Evolutionary conservation across 73 alveolate species (phyloP).

Genomic region (Paramecium octaurelia): DNA sequence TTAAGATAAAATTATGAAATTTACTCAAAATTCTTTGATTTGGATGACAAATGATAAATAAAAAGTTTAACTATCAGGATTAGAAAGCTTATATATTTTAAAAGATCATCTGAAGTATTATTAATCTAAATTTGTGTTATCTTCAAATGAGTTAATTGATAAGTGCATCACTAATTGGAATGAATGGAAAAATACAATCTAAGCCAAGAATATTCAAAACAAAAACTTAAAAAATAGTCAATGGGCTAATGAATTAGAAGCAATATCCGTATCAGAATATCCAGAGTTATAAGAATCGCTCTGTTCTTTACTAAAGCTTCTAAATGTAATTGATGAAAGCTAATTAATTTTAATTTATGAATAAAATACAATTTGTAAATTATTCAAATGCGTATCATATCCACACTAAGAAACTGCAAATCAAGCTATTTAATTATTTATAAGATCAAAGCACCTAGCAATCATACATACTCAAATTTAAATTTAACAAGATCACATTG

Average conservation of each 20-base stretch:
- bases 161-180: neutral
- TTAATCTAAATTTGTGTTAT: neutral
- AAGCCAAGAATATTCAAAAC: constrained; percentile 25
- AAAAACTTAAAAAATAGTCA: constrained; percentile 24
- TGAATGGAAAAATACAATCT: neutral
- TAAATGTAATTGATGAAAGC: neutral
- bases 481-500: neutral
- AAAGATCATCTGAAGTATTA: neutral
- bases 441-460: neutral
- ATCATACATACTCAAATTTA: neutral
- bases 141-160: neutral
- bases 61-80: neutral
- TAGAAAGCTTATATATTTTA: constrained; percentile 1
- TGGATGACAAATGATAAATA: constrained; percentile 26
- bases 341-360: neutral
- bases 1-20: constrained; percentile 14
- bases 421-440: neutral
- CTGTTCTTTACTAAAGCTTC: neutral
- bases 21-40: neutral
- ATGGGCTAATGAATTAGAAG: constrained; percentile 34
- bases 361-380: constrained; percentile 13
- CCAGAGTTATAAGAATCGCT: neutral
- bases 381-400: neutral
- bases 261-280: neutral
- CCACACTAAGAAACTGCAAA: constrained; percentile 25